A percentile compares a stretch with the other conserved stretches of the same genome.
These are phyloP conservation scores for Clarireedia sp. DNA, from an alignment of 2,329 filamentous ascomycete genomes.

Conservation along the genomic window DNA sequence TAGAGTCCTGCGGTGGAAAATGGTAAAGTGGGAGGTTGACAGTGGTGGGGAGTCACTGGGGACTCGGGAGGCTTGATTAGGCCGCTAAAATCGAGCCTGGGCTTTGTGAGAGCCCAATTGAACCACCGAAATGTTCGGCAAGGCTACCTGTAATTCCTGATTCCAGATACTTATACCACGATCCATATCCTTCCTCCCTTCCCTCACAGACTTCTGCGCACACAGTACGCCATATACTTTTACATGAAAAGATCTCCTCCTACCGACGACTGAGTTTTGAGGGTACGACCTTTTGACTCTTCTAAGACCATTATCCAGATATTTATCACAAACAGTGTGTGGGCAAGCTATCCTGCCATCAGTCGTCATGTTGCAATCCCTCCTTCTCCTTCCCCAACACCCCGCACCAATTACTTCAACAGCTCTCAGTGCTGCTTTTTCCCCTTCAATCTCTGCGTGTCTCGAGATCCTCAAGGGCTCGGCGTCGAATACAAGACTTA, in stretches of 20 bases:
- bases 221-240: no score
- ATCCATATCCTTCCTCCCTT: no score
- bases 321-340: background rate
- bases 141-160: no score
- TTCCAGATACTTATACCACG: no score
- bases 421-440: slow-evolving; percentile 51
- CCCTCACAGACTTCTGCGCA: no score
- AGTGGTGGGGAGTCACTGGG: background rate
- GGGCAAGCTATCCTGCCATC: background rate
- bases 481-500: slow-evolving; percentile 25
- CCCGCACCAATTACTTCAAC: slow-evolving; percentile 45
- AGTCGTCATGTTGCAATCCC: slow-evolving; percentile 34
- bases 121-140: no score
- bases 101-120: no score
- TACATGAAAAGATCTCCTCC: no score
- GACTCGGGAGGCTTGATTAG: background rate
- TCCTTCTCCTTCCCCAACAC: slow-evolving; percentile 57
- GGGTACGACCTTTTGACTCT: no score
- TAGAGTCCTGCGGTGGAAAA: background rate
- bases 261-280: no score
- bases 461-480: slow-evolving; percentile 41
- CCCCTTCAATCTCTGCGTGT: slow-evolving; percentile 46
- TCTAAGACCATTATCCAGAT: no score
- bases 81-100: background rate
- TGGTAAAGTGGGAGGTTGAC: background rate